These are phyloP conservation scores for Candida yuanshanica DNA, from an alignment of 805 yeast genomes.

Conservation along the genomic window DNA sequence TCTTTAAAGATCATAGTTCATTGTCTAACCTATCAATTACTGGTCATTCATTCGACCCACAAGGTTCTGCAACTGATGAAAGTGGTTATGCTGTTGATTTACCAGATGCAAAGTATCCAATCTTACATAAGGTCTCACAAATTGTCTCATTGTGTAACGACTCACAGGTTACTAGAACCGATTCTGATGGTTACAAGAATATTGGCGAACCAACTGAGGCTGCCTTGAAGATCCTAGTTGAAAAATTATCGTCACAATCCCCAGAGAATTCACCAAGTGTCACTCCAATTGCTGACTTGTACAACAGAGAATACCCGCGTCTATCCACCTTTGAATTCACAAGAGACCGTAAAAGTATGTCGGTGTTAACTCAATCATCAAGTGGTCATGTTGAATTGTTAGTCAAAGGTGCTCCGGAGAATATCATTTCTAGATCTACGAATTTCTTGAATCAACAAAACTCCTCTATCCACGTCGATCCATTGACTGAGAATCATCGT, in stretches of 20 bases:
- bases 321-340: slow-evolving; percentile 41
- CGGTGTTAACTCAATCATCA: slow-evolving; percentile 34
- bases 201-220: slow-evolving; percentile 57
- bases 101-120: slow-evolving; percentile 29
- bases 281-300: slow-evolving; percentile 24
- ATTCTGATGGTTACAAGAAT: slow-evolving; percentile 28
- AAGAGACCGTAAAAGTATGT: slow-evolving; percentile 47
- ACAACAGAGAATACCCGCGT: slow-evolving; percentile 22
- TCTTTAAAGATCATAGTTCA: slow-evolving; percentile 25
- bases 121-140: slow-evolving; percentile 27
- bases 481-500: slow-evolving; percentile 29
- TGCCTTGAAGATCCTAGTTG: slow-evolving; percentile 40
- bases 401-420: slow-evolving; percentile 55
- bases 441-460: slow-evolving; percentile 29
- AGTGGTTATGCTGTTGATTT: slow-evolving; percentile 23
- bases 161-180: slow-evolving; percentile 23
- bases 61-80: slow-evolving; percentile 23
- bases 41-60: slow-evolving; percentile 31
- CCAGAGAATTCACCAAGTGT: slow-evolving; percentile 30
- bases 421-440: slow-evolving; percentile 37
- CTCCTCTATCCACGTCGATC: slow-evolving; percentile 14
- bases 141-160: slow-evolving; percentile 34
- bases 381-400: slow-evolving; percentile 26
- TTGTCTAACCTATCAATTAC: slow-evolving; percentile 31
- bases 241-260: slow-evolving; percentile 21